Percentiles rank a stretch among this genome's conserved stretches.
phyloP scores from a whole-genome alignment of 169 alveolate species.

The Plasmodium blacklocki region DNA sequence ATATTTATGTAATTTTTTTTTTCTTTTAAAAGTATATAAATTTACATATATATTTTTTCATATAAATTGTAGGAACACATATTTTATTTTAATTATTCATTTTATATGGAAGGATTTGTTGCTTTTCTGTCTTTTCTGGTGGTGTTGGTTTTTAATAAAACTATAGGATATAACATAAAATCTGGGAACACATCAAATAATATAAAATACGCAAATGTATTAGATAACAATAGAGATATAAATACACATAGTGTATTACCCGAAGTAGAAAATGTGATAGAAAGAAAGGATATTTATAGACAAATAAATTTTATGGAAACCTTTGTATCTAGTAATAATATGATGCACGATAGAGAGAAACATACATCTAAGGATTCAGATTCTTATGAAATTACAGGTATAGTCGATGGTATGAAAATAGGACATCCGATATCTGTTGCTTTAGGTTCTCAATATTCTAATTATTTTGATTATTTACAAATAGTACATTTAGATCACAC shows the following conservation, averaged over 20 bases:
- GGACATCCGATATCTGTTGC: conserved; percentile 84
- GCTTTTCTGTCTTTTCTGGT: neutral
- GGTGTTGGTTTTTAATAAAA: neutral
- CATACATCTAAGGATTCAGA: neutral
- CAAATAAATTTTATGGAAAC: conserved; percentile 39
- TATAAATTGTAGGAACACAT: too few species aligned
- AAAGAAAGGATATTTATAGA: conserved; percentile 3
- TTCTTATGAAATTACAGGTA: conserved; percentile 72
- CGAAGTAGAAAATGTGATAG: neutral
- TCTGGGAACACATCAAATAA: neutral
- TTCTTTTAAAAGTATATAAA: too few species aligned
- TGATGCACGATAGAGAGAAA: conserved; percentile 49
- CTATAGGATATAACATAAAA: conserved; percentile 1
- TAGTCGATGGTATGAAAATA: conserved; percentile 76
- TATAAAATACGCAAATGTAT: neutral
- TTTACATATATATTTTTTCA: too few species aligned
- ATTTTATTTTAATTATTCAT: too few species aligned
- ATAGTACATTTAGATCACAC: conserved; percentile 58
- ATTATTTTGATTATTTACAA: conserved; percentile 80
- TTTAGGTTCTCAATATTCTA: conserved; percentile 83
- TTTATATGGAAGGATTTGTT: neutral
- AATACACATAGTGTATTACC: neutral
- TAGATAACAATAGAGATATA: neutral
- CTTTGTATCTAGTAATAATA: conserved; percentile 26
- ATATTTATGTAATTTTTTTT: too few species aligned